Conservation (phyloP, 208 protist genomes). For the Acanthamoeba lenticulata region DNA sequence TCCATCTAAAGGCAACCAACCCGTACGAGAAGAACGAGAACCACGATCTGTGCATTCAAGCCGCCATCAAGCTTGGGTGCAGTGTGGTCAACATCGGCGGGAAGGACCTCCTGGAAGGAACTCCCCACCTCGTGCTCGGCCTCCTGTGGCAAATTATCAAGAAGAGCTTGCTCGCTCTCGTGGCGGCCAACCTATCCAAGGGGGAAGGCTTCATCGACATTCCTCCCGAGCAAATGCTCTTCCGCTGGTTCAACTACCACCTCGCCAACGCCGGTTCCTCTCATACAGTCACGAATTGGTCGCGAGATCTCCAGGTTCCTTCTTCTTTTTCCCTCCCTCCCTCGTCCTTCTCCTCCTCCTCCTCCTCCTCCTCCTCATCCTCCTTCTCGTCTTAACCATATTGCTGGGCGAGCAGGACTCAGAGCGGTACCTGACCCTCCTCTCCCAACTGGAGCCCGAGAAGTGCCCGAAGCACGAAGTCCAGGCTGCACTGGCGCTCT, state of each 20-base stretch:
- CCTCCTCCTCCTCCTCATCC: too few species aligned
- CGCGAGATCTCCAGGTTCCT: constrained; percentile 74
- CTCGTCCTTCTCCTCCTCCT: not conserved
- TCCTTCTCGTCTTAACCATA: too few species aligned
- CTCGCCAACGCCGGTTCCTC: constrained; percentile 79
- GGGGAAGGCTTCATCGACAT: constrained; percentile 79
- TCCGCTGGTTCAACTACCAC: constrained; percentile 93
- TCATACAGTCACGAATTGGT: constrained; percentile 88
- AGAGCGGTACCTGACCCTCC: not conserved
- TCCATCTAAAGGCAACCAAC: constrained; percentile 85
- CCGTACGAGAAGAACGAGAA: constrained; percentile 89
- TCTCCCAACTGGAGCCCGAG: constrained; percentile 32
- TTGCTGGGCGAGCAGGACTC: not conserved
- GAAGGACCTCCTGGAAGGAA: constrained; percentile 79
- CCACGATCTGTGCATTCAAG: constrained; percentile 87
- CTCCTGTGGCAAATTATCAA: constrained; percentile 93
- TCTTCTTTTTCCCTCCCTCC: constrained; percentile 80
- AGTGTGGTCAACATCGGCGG: constrained; percentile 90
- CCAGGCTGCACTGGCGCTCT: not conserved
- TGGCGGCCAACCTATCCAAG: constrained; percentile 83
- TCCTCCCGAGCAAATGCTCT: constrained; percentile 86
- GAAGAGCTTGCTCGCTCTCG: constrained; percentile 77
- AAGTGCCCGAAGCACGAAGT: not conserved
- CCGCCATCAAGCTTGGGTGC: constrained; percentile 88
- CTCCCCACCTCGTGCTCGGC: constrained; percentile 87